Evolutionary conservation across 768 basidiomycete genomes (phyloP).

Genomic region (Porpolomopsis calyptriformis): DNA sequence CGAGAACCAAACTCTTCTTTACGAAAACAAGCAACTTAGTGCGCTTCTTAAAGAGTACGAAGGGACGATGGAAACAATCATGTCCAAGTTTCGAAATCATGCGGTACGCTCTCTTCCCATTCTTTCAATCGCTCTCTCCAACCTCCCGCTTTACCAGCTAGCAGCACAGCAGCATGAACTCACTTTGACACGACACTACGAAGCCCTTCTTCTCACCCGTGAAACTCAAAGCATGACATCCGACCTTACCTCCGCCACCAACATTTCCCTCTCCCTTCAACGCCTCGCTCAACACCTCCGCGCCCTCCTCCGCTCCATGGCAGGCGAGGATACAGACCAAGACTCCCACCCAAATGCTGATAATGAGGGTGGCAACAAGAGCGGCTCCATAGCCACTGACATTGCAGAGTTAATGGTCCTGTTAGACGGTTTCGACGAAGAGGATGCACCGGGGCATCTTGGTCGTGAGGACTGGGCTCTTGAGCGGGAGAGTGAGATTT

Average conservation of each 20-base stretch:
- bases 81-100: constrained; percentile 90
- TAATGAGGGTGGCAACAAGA: constrained; percentile 27
- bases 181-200: constrained; percentile 83
- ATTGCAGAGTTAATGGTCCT: constrained; percentile 32
- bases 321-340: constrained; percentile 51
- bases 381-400: constrained; percentile 23
- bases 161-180: constrained; percentile 90
- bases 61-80: constrained; percentile 86
- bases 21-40: constrained; percentile 94
- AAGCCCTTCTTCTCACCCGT: constrained; percentile 59
- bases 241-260: constrained; percentile 48
- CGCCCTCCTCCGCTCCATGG: constrained; percentile 59
- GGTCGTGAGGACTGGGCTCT: constrained; percentile 67
- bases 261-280: constrained; percentile 55
- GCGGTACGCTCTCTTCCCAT: constrained; percentile 45
- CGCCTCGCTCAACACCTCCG: constrained; percentile 63
- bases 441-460: constrained; percentile 16
- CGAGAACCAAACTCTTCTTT: constrained; percentile 84
- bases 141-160: constrained; percentile 34
- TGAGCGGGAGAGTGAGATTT: constrained; percentile 81
- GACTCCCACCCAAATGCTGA: constrained; percentile 12
- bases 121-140: constrained; percentile 7
- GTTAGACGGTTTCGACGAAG: constrained; percentile 32
- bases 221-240: constrained; percentile 45
- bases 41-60: constrained; percentile 90